A percentile compares a stretch with the other conserved stretches of the same genome.
Evolutionary conservation across 352 stramenopile species (phyloP).

Genomic region (Globisporangium rhizosaccharum): DNA sequence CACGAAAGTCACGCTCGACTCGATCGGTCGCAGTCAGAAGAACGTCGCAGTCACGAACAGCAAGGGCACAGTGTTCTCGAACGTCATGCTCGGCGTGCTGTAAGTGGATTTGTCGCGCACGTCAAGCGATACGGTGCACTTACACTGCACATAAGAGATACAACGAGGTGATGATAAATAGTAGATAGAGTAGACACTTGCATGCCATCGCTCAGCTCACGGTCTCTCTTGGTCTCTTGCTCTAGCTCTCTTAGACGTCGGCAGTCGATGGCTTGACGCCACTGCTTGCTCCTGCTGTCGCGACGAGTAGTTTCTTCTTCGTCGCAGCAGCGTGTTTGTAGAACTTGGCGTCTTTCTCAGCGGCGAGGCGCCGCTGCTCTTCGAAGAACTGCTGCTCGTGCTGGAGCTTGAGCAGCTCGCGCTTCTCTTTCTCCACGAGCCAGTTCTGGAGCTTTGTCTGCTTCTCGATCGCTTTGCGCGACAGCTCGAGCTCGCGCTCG

Average conservation of each 20-base stretch:
- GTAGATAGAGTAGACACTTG: conserved; percentile 10
- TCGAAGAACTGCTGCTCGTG: conserved; percentile 74
- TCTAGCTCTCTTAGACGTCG: conserved; percentile 22
- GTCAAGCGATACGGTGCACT: too few species aligned
- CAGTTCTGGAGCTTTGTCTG: conserved; percentile 87
- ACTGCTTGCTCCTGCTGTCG: conserved; percentile 4
- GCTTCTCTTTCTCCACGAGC: conserved; percentile 86
- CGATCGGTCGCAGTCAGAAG: conserved; percentile 69
- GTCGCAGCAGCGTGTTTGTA: conserved; percentile 62
- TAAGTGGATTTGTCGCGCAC: conserved; percentile 3
- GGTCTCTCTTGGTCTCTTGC: conserved; percentile 1
- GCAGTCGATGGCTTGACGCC: conserved; percentile 22
- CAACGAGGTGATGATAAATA: conserved; percentile 7
- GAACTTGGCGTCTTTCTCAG: conserved; percentile 78
- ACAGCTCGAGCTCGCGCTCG: conserved; percentile 60
- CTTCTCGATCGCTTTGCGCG: conserved; percentile 85
- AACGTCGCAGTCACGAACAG: conserved; percentile 49
- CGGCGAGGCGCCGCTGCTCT: conserved; percentile 51
- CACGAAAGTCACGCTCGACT: conserved; percentile 38
- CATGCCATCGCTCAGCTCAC: not conserved
- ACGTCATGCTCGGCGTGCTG: conserved; percentile 44
- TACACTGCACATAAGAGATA: too few species aligned
- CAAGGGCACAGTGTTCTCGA: conserved; percentile 68
- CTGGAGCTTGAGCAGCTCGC: conserved; percentile 76
- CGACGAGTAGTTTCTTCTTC: conserved; percentile 55